Base-by-base conservation (phyloP, 1,284 basidiomycete species). In the Inonotus obliquus region DNA sequence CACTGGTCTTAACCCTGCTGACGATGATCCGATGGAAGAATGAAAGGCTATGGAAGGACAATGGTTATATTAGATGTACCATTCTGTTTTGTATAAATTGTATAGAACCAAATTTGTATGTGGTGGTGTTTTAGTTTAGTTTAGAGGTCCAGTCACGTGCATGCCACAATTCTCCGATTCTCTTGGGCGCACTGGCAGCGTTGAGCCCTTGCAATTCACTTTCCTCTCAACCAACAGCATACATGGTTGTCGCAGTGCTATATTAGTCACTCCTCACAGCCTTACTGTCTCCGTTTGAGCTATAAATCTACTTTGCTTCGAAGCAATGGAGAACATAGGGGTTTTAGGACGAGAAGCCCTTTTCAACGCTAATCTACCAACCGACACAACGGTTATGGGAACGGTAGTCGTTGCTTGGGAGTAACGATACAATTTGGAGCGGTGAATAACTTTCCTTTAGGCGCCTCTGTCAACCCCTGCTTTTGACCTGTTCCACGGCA, bases 1-100 rank as follows among this genome's bases (percentile, higher is more conserved):
- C 17, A 4, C n/a, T 25, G 35, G 19, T 54, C 9, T 1, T 21
- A 29, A 17, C 5, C 9, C 14, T 14, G 65, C 25, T 25, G 68
- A 41, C 35, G 60, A 68, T 17, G 67, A 66, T 51, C 38, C 60
- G 56, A 73, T 73, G 71, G 60, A 67, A 37, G 70, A 35, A 32
- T 62, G 58, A 41, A 27, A 38, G 17, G 9, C 17, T 21, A 17
- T 21, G n/a, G n/a, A n/a, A n/a, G n/a, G n/a, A n/a, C n/a, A n/a
- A 32, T 32, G 9, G 4, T 9, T 32, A 9, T 32, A 32, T 32
- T 32, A 52, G 27, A 23, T 52, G 51, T 52, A 19, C 35, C 51
- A 23, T n/a, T 7, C 7, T 44, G 10, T 39, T 2, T 39, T n/a
- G 38, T 39, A n/a, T n/a, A n/a, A n/a, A 9, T 9, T 32, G 32